These are phyloP conservation scores for Colletotrichum eleusines DNA, from an alignment of 2,329 filamentous ascomycete genomes.

Conservation along the genomic window DNA sequence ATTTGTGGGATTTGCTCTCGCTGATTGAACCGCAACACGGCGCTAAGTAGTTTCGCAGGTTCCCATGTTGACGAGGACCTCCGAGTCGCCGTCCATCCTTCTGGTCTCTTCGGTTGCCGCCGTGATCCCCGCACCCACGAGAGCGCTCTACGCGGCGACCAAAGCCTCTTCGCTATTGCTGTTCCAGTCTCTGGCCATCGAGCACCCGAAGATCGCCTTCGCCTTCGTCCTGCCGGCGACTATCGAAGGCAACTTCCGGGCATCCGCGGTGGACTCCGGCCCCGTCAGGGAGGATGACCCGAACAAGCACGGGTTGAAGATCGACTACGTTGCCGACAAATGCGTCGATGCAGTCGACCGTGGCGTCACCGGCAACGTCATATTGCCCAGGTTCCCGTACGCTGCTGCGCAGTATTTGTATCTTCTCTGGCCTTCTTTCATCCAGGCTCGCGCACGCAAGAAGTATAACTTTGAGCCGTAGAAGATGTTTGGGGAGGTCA, in stretches of 20 bases:
- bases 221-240: slow-evolving; percentile 30
- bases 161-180: slow-evolving; percentile 30
- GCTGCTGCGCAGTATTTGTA: slow-evolving; percentile 24
- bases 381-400: slow-evolving; percentile 30
- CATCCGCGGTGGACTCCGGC: slow-evolving; percentile 29
- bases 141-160: slow-evolving; percentile 30
- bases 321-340: slow-evolving; percentile 19
- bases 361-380: slow-evolving; percentile 17
- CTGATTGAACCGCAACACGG: background rate
- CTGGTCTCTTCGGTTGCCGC: slow-evolving; percentile 34
- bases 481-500: too few relatives aligned
- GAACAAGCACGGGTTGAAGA: slow-evolving; percentile 27
- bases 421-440: slow-evolving; percentile 27
- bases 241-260: slow-evolving; percentile 35
- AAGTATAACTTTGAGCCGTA: slow-evolving; percentile 23
- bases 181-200: slow-evolving; percentile 28
- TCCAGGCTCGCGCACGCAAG: slow-evolving; percentile 28
- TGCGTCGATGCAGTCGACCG: slow-evolving; percentile 21
- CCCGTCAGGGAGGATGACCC: slow-evolving; percentile 30
- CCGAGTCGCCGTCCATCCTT: slow-evolving; percentile 15
- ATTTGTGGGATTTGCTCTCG: slow-evolving; percentile 6
- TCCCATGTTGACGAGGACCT: slow-evolving; percentile 33
- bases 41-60: slow-evolving; percentile 24
- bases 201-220: slow-evolving; percentile 30
- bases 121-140: slow-evolving; percentile 28